Evolutionary conservation across 1,284 basidiomycete species (phyloP), one percentile per base, ranked within the genome.

Genomic region (Cutaneotrichosporon cavernicola): DNA sequence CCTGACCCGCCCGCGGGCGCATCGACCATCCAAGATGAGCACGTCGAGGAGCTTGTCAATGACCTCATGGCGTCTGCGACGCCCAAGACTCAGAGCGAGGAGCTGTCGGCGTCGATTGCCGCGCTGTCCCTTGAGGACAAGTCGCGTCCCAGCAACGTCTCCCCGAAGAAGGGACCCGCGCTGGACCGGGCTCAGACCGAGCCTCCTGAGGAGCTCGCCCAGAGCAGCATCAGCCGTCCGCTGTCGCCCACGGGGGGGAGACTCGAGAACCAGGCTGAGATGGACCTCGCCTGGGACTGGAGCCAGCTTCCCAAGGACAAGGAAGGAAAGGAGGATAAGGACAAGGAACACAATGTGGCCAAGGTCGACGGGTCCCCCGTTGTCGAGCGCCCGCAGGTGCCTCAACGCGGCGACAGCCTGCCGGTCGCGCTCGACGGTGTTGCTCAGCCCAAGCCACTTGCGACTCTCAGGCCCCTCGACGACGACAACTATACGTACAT

Each of bases 401-500:
- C 60, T 1, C 56, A 63, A 14, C 66, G 63, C 36, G 49, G 60
- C 13, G 61, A 60, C 26, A 62, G 60, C 57, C 40, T 65, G 21
- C 56, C 64, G 13, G 53, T 58, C 8, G 58, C 22, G 3, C 22
- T 31, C 14, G 58, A 65, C 40, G 49, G 43, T 5, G 36, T 22
- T 1, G 22, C 51, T 21, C 31, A 21, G n/a, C 22, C 31, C 10
- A 36, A 30, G 2, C 36, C 52, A 4, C 52, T 55, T 7, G 67
- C 62, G n/a, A 49, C 31, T 57, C 70, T 84, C 63, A 71, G 81
- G 69, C 78, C 80, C 59, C 76, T 80, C 40, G 80, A 80, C 43
- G 75, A 78, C 5, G 80, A 83, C 59, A 80, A 83, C 9, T 81
- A 82, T 65, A 74, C 79, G 50, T 85, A 85, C 67, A 75, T 80